Conservation (phyloP, 1,284 basidiomycete species). For the Polyporus tsugae region DNA sequence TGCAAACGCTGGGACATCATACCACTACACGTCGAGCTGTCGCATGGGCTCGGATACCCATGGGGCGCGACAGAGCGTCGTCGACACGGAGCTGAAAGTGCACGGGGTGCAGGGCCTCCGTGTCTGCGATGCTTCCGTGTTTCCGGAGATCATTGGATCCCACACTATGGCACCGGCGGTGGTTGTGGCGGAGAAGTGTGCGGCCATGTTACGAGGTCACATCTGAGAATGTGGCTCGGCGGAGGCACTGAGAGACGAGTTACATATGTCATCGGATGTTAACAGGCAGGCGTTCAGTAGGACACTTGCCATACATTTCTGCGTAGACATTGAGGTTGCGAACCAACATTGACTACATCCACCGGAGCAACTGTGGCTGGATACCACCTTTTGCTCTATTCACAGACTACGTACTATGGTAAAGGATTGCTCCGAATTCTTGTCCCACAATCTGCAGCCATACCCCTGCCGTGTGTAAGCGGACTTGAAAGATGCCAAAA, state of each 20-base stretch:
- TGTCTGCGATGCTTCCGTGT: constrained; percentile 51
- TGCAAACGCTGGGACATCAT: constrained; percentile 40
- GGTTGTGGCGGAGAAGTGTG: constrained; percentile 48
- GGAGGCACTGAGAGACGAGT: background rate
- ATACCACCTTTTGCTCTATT: no score
- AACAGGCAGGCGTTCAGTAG: no score
- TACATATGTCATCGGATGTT: background rate
- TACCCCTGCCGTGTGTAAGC: no score
- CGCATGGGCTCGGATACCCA: constrained; percentile 47
- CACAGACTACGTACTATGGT: no score
- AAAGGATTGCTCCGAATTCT: no score
- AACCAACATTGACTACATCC: no score
- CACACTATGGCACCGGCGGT: constrained; percentile 49
- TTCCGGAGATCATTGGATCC: constrained; percentile 46
- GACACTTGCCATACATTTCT: no score
- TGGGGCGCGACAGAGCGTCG: constrained; percentile 46
- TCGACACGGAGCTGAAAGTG: constrained; percentile 58
- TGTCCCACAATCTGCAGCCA: no score
- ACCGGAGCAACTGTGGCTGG: no score
- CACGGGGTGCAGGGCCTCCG: constrained; percentile 52
- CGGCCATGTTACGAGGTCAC: constrained; percentile 23
- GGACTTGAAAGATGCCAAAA: no score
- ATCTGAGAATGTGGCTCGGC: background rate
- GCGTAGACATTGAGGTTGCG: no score
- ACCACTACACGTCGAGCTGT: constrained; percentile 48